Percentiles rank a stretch among this genome's conserved stretches.
Evolutionary conservation across 1,284 basidiomycete species (phyloP).

Genomic region (Papiliotrema nemorosa): DNA sequence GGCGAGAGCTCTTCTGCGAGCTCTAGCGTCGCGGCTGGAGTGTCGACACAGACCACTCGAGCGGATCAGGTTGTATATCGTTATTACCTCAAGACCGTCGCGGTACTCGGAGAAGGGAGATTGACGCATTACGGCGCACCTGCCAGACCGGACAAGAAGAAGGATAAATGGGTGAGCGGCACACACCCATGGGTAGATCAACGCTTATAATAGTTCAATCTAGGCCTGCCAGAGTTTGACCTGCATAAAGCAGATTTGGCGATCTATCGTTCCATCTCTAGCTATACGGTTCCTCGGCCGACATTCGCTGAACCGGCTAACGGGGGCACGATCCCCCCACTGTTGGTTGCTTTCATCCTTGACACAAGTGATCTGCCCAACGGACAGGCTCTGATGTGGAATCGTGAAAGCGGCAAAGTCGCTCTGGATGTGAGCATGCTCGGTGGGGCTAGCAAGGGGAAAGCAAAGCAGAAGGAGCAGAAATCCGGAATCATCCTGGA

Average conservation of each 20-base stretch:
- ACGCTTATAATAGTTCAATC: slow-evolving; percentile 36
- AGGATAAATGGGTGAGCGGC: slow-evolving; percentile 46
- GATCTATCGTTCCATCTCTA: slow-evolving; percentile 39
- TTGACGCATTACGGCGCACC: slow-evolving; percentile 36
- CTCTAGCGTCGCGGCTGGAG: slow-evolving; percentile 11
- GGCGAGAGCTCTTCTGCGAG: slow-evolving; percentile 6
- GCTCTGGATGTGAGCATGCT: slow-evolving; percentile 25
- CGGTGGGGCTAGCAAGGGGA: slow-evolving; percentile 17
- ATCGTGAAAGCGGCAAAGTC: slow-evolving; percentile 22
- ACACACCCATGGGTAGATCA: neutral
- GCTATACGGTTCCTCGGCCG: slow-evolving; percentile 7
- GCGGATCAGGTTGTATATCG: slow-evolving; percentile 46
- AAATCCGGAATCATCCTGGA: slow-evolving; percentile 43
- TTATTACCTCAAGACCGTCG: slow-evolving; percentile 48
- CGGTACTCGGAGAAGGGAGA: slow-evolving; percentile 41
- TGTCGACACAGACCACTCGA: slow-evolving; percentile 8
- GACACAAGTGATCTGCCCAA: slow-evolving; percentile 43
- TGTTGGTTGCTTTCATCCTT: slow-evolving; percentile 46
- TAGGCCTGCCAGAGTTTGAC: slow-evolving; percentile 42
- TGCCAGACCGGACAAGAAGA: slow-evolving; percentile 29
- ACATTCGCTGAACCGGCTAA: slow-evolving; percentile 6
- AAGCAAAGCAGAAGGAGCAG: slow-evolving; percentile 24
- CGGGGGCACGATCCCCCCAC: slow-evolving; percentile 35
- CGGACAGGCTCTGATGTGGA: slow-evolving; percentile 43
- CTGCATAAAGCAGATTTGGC: slow-evolving; percentile 42